phyloP scores from a whole-genome alignment of 306 rosid genomes.

The Trifolium repens region DNA sequence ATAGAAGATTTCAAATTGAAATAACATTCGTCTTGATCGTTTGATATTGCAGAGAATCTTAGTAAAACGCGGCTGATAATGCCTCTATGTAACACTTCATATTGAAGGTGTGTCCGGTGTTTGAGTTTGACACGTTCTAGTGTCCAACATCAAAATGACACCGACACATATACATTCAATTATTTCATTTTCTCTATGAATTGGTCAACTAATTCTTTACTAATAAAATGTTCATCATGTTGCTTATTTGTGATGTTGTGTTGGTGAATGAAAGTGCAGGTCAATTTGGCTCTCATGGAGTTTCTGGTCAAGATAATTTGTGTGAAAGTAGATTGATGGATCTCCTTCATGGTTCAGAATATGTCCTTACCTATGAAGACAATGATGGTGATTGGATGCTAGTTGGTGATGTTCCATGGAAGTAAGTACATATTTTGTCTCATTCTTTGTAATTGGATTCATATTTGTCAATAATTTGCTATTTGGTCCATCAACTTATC shows the following conservation, averaged over 20 bases:
- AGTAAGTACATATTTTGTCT: slow-evolving; percentile 60
- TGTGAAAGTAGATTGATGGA: slow-evolving; percentile 82
- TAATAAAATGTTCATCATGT: neutral
- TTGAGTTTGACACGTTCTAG: too few relatives aligned
- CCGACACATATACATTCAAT: too few relatives aligned
- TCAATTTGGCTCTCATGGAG: slow-evolving; percentile 79
- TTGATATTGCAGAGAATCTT: neutral
- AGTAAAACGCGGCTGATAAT: neutral
- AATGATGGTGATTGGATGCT: slow-evolving; percentile 98
- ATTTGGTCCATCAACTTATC: neutral
- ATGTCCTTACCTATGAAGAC: slow-evolving; percentile 93
- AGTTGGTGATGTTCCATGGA: slow-evolving; percentile 98
- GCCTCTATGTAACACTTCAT: too few relatives aligned
- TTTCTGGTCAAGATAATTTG: slow-evolving; percentile 61
- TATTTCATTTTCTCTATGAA: too few relatives aligned
- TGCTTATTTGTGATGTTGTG: slow-evolving; percentile 23
- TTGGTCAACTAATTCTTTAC: neutral
- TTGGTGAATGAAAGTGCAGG: slow-evolving; percentile 55
- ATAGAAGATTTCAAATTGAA: neutral
- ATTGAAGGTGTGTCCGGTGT: neutral
- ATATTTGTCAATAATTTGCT: neutral
- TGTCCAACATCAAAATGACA: too few relatives aligned
- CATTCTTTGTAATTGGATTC: neutral
- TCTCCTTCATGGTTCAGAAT: slow-evolving; percentile 92
- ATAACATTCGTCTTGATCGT: neutral